Percentiles rank a stretch among this genome's conserved stretches.
phyloP scores from a whole-genome alignment of 31 red algal genomes.

The Odonthalia washingtoniensis region DNA sequence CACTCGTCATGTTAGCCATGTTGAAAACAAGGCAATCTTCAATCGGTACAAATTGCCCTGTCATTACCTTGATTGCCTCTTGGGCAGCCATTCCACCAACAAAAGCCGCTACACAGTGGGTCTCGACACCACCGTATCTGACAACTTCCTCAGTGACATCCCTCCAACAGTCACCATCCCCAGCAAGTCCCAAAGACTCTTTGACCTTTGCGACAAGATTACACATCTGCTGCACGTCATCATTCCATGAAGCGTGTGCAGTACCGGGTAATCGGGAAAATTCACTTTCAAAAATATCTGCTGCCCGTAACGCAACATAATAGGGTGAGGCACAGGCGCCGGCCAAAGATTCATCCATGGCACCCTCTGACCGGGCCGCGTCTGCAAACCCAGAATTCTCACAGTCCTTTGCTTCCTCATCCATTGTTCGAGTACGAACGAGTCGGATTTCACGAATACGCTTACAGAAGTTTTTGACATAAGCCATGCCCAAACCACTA shows the following conservation, averaged over 20 bases:
- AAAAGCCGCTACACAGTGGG: constrained; percentile 79
- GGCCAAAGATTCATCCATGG: constrained; percentile 33
- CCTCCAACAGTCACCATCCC: constrained; percentile 43
- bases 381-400: constrained; percentile 33
- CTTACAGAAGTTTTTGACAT: constrained; percentile 59
- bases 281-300: constrained; percentile 54
- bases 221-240: constrained; percentile 49
- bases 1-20: constrained; percentile 54
- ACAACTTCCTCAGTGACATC: constrained; percentile 74
- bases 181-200: constrained; percentile 44
- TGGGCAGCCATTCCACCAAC: constrained; percentile 86
- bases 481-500: constrained; percentile 34
- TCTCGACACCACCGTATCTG: constrained; percentile 74
- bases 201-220: constrained; percentile 47
- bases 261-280: constrained; percentile 53
- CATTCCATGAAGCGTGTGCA: constrained; percentile 20
- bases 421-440: constrained; percentile 31
- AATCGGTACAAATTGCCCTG: constrained; percentile 87
- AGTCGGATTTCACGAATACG: constrained; percentile 46
- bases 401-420: constrained; percentile 49
- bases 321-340: constrained; percentile 46
- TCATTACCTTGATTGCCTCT: constrained; percentile 84
- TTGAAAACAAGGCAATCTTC: constrained; percentile 81
- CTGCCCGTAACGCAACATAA: constrained; percentile 67
- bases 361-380: constrained; percentile 45